Evolutionary conservation across 768 basidiomycete genomes (phyloP).

Genomic region (Mycena sanguinolenta): DNA sequence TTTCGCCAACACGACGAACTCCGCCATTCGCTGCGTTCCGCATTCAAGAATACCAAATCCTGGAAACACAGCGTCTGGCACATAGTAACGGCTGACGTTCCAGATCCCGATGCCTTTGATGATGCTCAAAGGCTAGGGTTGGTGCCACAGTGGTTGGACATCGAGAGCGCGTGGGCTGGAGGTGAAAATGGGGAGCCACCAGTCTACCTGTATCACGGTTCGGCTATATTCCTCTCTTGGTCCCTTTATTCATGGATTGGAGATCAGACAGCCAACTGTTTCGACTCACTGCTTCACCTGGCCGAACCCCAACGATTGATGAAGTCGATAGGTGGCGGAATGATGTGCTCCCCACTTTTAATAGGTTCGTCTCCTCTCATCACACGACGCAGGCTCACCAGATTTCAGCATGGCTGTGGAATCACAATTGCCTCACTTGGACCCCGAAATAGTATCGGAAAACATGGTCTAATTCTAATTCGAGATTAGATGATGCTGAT

Average conservation of each 20-base stretch:
- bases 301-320: constrained; percentile 23
- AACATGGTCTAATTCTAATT: constrained; percentile 21
- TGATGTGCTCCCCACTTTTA: constrained; percentile 35
- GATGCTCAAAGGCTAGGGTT: constrained; percentile 46
- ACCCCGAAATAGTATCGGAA: constrained; percentile 35
- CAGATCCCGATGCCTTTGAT: constrained; percentile 38
- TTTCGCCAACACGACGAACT: constrained; percentile 53
- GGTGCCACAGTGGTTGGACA: constrained; percentile 55
- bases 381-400: background rate
- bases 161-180: constrained; percentile 28
- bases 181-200: constrained; percentile 47
- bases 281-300: constrained; percentile 26
- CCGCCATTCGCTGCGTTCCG: constrained; percentile 52
- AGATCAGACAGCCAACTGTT: constrained; percentile 33
- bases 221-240: background rate
- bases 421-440: constrained; percentile 32
- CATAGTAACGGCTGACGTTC: constrained; percentile 51
- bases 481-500: background rate
- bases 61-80: constrained; percentile 44
- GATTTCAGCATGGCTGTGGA: constrained; percentile 32
- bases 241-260: constrained; percentile 2
- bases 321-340: constrained; percentile 33
- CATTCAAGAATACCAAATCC: constrained; percentile 43
- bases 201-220: constrained; percentile 48
- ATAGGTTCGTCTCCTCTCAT: constrained; percentile 17